These are phyloP conservation scores for Ceratocystis lukuohia DNA, from an alignment of 2,329 filamentous ascomycete genomes.

Conservation along the genomic window DNA sequence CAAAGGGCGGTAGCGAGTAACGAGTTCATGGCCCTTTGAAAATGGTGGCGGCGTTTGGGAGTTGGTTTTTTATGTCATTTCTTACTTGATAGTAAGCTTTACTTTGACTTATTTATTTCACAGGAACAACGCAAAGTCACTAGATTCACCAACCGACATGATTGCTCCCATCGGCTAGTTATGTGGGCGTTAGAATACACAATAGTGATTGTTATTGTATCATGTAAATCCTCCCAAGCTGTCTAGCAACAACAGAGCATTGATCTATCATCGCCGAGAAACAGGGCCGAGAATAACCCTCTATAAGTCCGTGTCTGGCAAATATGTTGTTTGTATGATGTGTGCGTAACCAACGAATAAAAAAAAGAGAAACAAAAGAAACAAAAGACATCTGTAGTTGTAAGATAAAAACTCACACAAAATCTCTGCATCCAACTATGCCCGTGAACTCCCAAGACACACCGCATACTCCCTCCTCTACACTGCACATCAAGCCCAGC, in stretches of 20 bases:
- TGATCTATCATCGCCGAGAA: neutral
- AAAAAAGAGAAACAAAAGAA: neutral
- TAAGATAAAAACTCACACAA: neutral
- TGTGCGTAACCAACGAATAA: neutral
- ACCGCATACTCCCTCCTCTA: neutral
- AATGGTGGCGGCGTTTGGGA: conserved; percentile 3
- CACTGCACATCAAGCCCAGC: neutral
- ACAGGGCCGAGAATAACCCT: neutral
- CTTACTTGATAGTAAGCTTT: neutral
- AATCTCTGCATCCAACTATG: neutral
- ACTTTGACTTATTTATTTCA: neutral
- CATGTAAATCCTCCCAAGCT: neutral
- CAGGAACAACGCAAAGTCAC: neutral
- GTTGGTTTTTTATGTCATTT: neutral
- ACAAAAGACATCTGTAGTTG: neutral
- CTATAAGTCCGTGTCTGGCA: neutral
- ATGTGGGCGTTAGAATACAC: neutral
- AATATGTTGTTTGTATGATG: neutral
- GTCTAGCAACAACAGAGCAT: neutral
- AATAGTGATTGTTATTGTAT: neutral
- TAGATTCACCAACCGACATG: neutral
- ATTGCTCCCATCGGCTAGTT: neutral
- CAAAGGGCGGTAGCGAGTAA: neutral
- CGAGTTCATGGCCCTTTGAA: neutral
- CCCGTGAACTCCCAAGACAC: neutral